Evolutionary conservation across 352 stramenopile species (phyloP).

Genomic region (Globisporangium abappressorium): DNA sequence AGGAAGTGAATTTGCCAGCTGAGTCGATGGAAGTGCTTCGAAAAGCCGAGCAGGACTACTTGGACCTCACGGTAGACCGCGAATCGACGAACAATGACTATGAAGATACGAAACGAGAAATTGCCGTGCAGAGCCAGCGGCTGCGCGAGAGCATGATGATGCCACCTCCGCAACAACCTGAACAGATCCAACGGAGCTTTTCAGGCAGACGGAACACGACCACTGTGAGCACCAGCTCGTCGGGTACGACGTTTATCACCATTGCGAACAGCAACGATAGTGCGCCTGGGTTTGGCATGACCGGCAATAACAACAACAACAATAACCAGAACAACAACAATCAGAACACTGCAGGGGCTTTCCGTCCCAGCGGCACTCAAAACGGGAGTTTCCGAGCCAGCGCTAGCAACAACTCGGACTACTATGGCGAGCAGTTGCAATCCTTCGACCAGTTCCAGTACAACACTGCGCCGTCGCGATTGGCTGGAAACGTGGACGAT

Average conservation of each 20-base stretch:
- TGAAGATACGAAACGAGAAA: conserved; percentile 70
- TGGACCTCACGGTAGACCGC: conserved; percentile 55
- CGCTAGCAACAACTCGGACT: conserved; percentile 11
- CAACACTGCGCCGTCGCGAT: conserved; percentile 8
- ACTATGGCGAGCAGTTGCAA: conserved; percentile 16
- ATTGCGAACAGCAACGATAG: conserved; percentile 3
- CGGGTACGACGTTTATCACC: conserved; percentile 18
- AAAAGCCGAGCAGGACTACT: conserved; percentile 64
- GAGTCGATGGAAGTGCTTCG: conserved; percentile 61
- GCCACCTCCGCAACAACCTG: conserved; percentile 6
- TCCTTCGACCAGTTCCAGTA: conserved; percentile 17
- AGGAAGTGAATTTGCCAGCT: conserved; percentile 45
- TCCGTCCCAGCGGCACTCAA: conserved; percentile 3
- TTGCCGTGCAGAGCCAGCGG: conserved; percentile 71
- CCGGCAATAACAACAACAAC: not conserved
- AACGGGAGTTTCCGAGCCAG: conserved; percentile 7
- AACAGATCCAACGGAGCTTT: conserved; percentile 5
- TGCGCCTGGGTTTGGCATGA: not conserved
- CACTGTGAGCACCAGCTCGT: conserved; percentile 11
- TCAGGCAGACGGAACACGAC: conserved; percentile 14
- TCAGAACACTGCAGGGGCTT: not conserved
- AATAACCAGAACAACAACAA: not conserved
- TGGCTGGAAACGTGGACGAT: conserved; percentile 12
- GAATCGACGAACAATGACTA: conserved; percentile 65
- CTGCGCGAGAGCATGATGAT: conserved; percentile 72